phyloP scores from a whole-genome alignment of 768 basidiomycete species.

The Lepiota brunneoincarnata region DNA sequence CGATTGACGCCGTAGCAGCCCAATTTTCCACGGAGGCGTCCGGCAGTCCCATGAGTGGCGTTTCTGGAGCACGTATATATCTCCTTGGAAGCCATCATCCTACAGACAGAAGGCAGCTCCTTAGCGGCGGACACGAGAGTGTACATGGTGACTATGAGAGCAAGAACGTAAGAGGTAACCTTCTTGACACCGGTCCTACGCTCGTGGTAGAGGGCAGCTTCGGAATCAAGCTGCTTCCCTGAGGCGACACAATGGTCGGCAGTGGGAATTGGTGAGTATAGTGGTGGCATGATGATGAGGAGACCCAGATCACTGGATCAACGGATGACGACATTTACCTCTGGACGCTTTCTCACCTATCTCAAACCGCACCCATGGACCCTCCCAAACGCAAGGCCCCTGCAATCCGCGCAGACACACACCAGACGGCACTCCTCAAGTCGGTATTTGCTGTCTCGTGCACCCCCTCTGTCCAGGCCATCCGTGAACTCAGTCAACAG shows the following conservation, averaged over 20 bases:
- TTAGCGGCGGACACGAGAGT: slow-evolving; percentile 9
- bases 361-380: neutral
- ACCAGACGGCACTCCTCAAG: slow-evolving; percentile 25
- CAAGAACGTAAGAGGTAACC: slow-evolving; percentile 5
- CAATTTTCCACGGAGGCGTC: neutral
- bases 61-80: neutral
- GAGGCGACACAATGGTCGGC: neutral
- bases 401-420: slow-evolving; percentile 21
- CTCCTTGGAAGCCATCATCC: slow-evolving; percentile 2
- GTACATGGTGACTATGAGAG: slow-evolving; percentile 16
- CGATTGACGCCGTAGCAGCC: slow-evolving; percentile 10
- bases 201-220: neutral
- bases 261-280: slow-evolving; percentile 10
- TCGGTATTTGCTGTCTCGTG: slow-evolving; percentile 22
- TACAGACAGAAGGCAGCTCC: neutral
- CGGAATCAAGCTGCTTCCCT: neutral
- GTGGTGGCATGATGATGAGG: slow-evolving; percentile 6
- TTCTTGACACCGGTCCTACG: slow-evolving; percentile 9
- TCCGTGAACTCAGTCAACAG: slow-evolving; percentile 24
- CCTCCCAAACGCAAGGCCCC: slow-evolving; percentile 5
- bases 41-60: neutral
- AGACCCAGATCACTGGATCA: neutral
- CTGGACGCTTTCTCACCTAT: neutral
- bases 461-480: slow-evolving; percentile 18
- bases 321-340: neutral